phyloP scores from a whole-genome alignment of 768 basidiomycete species.

The Pisolithus tinctorius region DNA sequence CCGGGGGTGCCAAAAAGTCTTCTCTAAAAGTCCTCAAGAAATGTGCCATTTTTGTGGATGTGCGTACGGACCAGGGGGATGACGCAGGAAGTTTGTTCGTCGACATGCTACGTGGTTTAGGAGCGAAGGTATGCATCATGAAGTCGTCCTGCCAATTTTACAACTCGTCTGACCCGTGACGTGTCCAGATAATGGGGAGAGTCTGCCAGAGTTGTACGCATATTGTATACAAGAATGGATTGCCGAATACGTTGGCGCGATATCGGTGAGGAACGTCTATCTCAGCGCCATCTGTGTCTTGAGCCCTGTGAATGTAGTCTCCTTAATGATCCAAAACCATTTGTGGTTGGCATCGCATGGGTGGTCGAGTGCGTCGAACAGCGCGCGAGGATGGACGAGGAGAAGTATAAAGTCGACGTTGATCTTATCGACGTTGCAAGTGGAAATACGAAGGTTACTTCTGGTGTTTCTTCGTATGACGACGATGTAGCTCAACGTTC shows the following conservation, averaged over 20 bases:
- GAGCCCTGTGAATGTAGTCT: constrained; percentile 30
- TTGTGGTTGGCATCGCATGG: constrained; percentile 82
- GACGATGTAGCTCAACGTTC: neutral
- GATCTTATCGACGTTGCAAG: constrained; percentile 52
- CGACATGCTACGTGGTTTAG: constrained; percentile 74
- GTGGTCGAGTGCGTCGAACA: constrained; percentile 82
- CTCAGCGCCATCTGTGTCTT: neutral
- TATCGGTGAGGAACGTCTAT: constrained; percentile 48
- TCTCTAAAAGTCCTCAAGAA: constrained; percentile 54
- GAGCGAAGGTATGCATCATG: constrained; percentile 59
- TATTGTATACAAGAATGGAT: constrained; percentile 80
- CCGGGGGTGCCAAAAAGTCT: constrained; percentile 22
- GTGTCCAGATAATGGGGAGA: constrained; percentile 50
- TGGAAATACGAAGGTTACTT: constrained; percentile 47
- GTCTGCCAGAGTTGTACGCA: constrained; percentile 75
- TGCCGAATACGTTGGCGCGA: constrained; percentile 63
- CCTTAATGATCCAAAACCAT: constrained; percentile 61
- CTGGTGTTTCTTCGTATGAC: neutral
- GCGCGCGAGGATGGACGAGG: constrained; percentile 55
- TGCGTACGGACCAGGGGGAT: constrained; percentile 65
- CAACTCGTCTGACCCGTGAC: neutral
- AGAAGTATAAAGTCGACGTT: constrained; percentile 58
- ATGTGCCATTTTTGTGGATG: constrained; percentile 82
- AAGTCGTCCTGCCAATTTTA: neutral
- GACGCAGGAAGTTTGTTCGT: constrained; percentile 76